Base-by-base conservation (phyloP, 176 grass and related monocot genomes). In the Oryza coarctata region DNA sequence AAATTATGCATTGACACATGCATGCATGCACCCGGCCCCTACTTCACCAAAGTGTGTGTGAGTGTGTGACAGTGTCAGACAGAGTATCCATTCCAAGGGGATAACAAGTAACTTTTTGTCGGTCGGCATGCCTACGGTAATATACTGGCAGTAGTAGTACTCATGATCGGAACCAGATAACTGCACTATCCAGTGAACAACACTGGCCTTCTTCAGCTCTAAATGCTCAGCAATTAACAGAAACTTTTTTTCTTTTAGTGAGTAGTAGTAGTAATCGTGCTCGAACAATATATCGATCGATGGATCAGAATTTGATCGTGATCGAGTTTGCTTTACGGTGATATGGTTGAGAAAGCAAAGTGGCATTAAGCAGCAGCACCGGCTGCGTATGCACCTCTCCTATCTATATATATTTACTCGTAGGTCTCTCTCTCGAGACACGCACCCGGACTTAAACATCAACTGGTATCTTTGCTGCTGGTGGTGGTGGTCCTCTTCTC, bases 371-470 rank as follows among this genome's bases (percentile, higher is more conserved):
- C 17, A 18, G 49, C 18, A 55, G 18, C 7, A 55, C 17, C 20
- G 20, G 50, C 50, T 22, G 50, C 50, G 50, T 22, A 7, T 22
- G 17, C n/a, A 55, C 50, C 6, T 20, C 50, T 55, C 50, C 50
- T n/a, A 55, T 55, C 50, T 55, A 20, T 55, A 82, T 82, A 90
- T 86, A 86, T 83, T n/a, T 86, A 78, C 73, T 83, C 60, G 61
- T 63, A 86, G 79, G 68, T 73, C 74, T 90, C 74, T 77, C 79
- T 49, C 83, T 86, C 88, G 88, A 90, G 88, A 90, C 84, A 86
- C 74, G 68, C 84, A 79, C 84, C 74, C 62, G 57, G 25, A 78
- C 80, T 88, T 79, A 88, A 88, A 84, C 71, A 71, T 74, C 73
- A 74, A 40, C 35, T 57, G 23, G 82, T 35, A 65, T 57, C 65